Evolutionary conservation across 2,329 filamentous ascomycete genomes (phyloP).

Genomic region (Dactylellina cionopaga): DNA sequence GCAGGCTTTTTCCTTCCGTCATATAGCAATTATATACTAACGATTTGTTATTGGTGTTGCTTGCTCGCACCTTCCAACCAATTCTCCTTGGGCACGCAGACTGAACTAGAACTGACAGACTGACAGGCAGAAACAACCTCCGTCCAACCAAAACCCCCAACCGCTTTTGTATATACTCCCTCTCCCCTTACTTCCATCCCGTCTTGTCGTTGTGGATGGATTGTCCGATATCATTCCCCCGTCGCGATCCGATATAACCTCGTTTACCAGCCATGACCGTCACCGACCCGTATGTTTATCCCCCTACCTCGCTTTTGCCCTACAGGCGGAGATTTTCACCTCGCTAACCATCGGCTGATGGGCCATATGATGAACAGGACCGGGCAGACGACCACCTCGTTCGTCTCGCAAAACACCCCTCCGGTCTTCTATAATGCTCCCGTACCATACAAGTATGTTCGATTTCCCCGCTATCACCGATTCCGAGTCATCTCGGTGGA

Average conservation of each 20-base stretch:
- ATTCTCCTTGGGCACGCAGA: too few species aligned
- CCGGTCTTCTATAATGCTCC: constrained; percentile 49
- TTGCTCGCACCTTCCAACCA: too few species aligned
- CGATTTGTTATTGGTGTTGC: background rate
- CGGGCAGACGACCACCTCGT: constrained; percentile 43
- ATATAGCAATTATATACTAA: too few species aligned
- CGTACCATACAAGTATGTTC: constrained; percentile 50
- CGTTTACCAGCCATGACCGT: constrained; percentile 38
- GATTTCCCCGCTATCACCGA: background rate
- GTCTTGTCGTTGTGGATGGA: constrained; percentile 35
- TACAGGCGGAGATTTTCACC: constrained; percentile 27
- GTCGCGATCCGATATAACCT: constrained; percentile 29
- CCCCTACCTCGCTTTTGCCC: constrained; percentile 5
- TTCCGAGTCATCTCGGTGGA: background rate
- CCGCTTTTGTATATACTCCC: constrained; percentile 21
- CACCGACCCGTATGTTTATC: constrained; percentile 46
- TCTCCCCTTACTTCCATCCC: background rate
- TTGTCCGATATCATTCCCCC: constrained; percentile 11
- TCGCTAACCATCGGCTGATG: constrained; percentile 45
- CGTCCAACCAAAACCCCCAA: constrained; percentile 5
- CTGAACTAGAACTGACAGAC: background rate
- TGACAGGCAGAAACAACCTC: background rate
- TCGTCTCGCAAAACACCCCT: constrained; percentile 43
- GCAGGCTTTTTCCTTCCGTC: background rate
- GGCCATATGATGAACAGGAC: constrained; percentile 19